These are phyloP conservation scores for Fagopyrum tataricum DNA, from an alignment of 148 eudicot species.

Conservation along the genomic window DNA sequence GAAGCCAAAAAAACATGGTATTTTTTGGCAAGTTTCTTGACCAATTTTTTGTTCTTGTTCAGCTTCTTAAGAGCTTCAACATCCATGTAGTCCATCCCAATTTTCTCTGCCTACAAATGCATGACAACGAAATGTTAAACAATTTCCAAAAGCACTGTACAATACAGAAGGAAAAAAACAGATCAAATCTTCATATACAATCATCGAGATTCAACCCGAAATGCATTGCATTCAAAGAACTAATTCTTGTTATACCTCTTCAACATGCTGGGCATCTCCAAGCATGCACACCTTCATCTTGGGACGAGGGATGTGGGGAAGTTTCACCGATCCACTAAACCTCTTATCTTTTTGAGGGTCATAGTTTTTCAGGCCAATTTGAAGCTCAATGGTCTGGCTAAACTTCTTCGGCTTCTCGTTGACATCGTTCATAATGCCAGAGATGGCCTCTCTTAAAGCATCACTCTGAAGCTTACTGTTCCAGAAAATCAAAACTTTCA, in stretches of 20 bases:
- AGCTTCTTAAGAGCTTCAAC: conserved; percentile 6
- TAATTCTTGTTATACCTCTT: not conserved
- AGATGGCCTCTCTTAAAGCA: conserved; percentile 5
- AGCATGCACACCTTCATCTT: conserved; percentile 5
- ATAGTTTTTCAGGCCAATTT: not conserved
- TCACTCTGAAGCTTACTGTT: conserved; percentile 9
- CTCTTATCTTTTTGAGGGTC: conserved; percentile 19
- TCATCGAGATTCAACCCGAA: no score
- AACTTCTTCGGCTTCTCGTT: not conserved
- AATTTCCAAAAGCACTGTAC: no score
- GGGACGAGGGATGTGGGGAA: conserved; percentile 16
- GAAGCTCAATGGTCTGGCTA: not conserved
- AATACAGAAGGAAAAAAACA: no score
- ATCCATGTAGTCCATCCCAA: conserved; percentile 5
- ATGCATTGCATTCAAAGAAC: no score
- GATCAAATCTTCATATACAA: not conserved
- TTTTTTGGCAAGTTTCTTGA: conserved; percentile 4
- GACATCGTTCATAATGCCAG: not conserved
- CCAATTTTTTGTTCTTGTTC: conserved; percentile 7
- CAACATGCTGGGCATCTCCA: conserved; percentile 17
- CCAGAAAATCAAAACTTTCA: not conserved
- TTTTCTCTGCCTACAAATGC: conserved; percentile 4
- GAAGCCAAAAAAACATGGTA: conserved; percentile 9
- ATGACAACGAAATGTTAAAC: not conserved
- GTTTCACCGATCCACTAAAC: conserved; percentile 15